A percentile compares a stretch with the other conserved stretches of the same genome.
Conservation (phyloP, 176 grass and related monocot species). For the Rhipidocladum racemiflorum region DNA sequence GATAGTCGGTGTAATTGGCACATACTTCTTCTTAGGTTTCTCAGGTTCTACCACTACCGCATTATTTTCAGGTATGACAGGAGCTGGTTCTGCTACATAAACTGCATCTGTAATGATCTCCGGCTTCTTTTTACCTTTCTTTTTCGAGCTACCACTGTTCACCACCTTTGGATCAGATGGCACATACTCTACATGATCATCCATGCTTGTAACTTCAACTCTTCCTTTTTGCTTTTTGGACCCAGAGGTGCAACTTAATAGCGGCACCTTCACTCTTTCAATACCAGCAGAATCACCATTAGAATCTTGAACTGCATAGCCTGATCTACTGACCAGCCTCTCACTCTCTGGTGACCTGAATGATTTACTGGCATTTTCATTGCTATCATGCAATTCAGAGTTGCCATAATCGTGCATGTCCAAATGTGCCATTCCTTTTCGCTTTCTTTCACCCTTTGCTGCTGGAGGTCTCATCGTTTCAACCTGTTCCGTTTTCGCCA, state of each 20-base stretch:
- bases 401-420: constrained; percentile 40
- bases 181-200: constrained; percentile 34
- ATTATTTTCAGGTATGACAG: constrained; percentile 37
- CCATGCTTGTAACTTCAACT: constrained; percentile 44
- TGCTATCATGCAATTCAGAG: constrained; percentile 37
- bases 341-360: constrained; percentile 29
- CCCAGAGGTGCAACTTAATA: constrained; percentile 47
- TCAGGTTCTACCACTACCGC: constrained; percentile 57
- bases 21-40: constrained; percentile 85
- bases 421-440: constrained; percentile 49
- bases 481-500: constrained; percentile 43
- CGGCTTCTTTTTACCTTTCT: constrained; percentile 87
- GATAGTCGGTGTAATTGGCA: constrained; percentile 86
- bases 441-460: constrained; percentile 66
- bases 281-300: constrained; percentile 35
- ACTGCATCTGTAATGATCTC: constrained; percentile 37
- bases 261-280: constrained; percentile 40
- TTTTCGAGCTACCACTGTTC: constrained; percentile 52
- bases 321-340: constrained; percentile 38
- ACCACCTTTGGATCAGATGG: constrained; percentile 46
- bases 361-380: constrained; percentile 34
- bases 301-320: constrained; percentile 36
- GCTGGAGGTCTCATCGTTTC: constrained; percentile 46
- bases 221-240: constrained; percentile 69
- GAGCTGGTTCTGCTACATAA: constrained; percentile 43